phyloP scores from a whole-genome alignment of 2,329 filamentous ascomycete species.

The Ascochyta clinopodiicola region DNA sequence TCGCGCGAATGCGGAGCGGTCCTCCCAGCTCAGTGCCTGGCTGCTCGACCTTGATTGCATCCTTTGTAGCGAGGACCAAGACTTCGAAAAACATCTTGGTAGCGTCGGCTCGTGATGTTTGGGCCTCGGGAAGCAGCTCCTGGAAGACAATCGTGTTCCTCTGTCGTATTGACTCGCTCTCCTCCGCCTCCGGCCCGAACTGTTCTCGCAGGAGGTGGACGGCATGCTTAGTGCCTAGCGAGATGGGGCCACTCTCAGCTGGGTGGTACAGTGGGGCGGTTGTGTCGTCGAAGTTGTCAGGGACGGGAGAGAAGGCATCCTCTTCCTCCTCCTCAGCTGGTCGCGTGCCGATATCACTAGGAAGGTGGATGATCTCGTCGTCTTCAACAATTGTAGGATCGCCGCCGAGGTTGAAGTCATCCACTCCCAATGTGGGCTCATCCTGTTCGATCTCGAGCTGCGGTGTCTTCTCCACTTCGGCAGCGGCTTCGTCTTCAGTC shows the following conservation, averaged over 20 bases:
- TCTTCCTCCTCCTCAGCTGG: constrained; percentile 37
- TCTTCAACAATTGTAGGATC: constrained; percentile 36
- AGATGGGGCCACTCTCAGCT: constrained; percentile 83
- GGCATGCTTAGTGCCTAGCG: constrained; percentile 90
- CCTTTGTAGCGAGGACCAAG: constrained; percentile 93
- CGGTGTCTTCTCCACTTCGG: constrained; percentile 66
- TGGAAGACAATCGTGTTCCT: constrained; percentile 85
- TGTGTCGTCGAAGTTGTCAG: constrained; percentile 77
- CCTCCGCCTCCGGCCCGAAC: constrained; percentile 76
- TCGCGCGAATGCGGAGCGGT: constrained; percentile 82
- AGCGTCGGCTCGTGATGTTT: constrained; percentile 84
- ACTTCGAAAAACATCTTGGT: constrained; percentile 99
- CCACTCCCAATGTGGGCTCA: constrained; percentile 55
- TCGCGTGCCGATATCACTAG: constrained; percentile 31
- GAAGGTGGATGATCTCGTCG: constrained; percentile 40
- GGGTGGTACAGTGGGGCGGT: constrained; percentile 78
- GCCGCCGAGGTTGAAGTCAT: constrained; percentile 52
- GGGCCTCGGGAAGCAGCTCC: constrained; percentile 81
- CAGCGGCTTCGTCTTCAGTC: constrained; percentile 64
- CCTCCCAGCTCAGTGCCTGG: constrained; percentile 72
- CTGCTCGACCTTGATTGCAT: constrained; percentile 97
- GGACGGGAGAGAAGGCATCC: constrained; percentile 44
- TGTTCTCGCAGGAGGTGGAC: constrained; percentile 91
- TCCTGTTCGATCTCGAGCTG: constrained; percentile 65
- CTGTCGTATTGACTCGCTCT: constrained; percentile 72